Conservation (phyloP, 192 early-diverging fungal genomes). For the Haplosporangium gracile region DNA sequence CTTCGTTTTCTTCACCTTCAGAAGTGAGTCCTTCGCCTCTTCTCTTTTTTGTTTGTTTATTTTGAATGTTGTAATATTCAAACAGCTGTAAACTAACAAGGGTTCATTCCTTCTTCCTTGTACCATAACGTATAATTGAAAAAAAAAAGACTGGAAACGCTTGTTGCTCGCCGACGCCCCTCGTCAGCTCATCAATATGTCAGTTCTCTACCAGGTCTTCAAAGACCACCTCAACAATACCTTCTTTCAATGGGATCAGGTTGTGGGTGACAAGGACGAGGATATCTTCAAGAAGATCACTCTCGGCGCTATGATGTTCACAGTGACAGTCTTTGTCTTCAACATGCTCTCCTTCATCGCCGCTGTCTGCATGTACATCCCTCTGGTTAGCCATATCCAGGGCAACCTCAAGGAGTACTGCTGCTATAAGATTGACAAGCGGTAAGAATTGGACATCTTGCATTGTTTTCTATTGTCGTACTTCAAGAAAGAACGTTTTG, state of each 20-base stretch:
- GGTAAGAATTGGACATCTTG: slow-evolving; percentile 60
- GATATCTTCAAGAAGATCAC: slow-evolving; percentile 31
- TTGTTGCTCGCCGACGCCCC: slow-evolving; percentile 87
- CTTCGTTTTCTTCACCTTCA: slow-evolving; percentile 86
- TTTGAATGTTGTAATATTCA: neutral
- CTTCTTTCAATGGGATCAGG: slow-evolving; percentile 24
- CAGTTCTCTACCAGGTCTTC: slow-evolving; percentile 62
- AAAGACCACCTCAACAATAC: neutral
- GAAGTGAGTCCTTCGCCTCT: slow-evolving; percentile 62
- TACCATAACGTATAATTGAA: too few relatives aligned
- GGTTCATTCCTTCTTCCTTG: neutral
- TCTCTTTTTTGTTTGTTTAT: neutral
- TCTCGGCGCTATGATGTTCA: slow-evolving; percentile 68
- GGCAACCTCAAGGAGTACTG: slow-evolving; percentile 94
- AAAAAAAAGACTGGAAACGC: slow-evolving; percentile 80
- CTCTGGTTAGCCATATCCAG: slow-evolving; percentile 79
- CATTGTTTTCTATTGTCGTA: neutral
- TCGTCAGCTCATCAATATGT: slow-evolving; percentile 77
- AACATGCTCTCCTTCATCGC: slow-evolving; percentile 65
- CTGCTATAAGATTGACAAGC: slow-evolving; percentile 90
- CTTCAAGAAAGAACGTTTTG: neutral
- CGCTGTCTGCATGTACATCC: slow-evolving; percentile 81
- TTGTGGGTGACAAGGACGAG: neutral
- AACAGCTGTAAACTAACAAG: neutral
- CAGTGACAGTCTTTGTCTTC: slow-evolving; percentile 72